Percentiles rank a stretch among this genome's conserved stretches.
These are phyloP conservation scores for Helianthus annuus DNA, from an alignment of 129 eudicot species.

Conservation along the genomic window DNA sequence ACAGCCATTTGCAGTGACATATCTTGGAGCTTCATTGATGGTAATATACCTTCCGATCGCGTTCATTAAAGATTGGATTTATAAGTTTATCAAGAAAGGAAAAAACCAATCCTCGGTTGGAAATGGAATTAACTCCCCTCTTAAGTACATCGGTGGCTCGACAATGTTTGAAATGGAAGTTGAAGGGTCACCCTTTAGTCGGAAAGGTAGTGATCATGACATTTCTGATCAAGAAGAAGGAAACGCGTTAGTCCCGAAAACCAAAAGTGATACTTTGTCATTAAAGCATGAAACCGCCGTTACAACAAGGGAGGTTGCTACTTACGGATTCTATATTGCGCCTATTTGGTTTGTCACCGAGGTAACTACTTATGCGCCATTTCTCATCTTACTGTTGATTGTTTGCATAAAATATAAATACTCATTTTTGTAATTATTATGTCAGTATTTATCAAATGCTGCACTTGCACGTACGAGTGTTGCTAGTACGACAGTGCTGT, in stretches of 20 bases:
- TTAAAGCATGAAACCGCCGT: constrained; percentile 49
- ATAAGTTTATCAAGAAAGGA: constrained; percentile 48
- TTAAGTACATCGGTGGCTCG: constrained; percentile 53
- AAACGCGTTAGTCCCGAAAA: constrained; percentile 53
- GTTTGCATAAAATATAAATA: constrained; percentile 5
- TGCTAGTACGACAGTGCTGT: constrained; percentile 97
- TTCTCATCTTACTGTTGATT: background rate
- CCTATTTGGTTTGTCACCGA: constrained; percentile 97
- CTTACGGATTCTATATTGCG: constrained; percentile 84
- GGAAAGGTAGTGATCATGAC: constrained; percentile 68
- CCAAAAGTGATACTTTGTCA: constrained; percentile 31
- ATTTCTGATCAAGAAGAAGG: constrained; percentile 68
- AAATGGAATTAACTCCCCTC: constrained; percentile 50
- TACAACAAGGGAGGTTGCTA: constrained; percentile 75
- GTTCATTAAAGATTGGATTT: constrained; percentile 74
- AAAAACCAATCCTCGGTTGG: constrained; percentile 38
- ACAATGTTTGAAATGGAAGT: constrained; percentile 65
- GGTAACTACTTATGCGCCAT: constrained; percentile 43
- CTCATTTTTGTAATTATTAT: background rate
- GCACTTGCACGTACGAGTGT: constrained; percentile 99
- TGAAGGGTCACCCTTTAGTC: constrained; percentile 49
- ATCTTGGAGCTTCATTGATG: constrained; percentile 98
- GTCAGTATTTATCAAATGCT: constrained; percentile 94
- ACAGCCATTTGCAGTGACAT: constrained; percentile 99
- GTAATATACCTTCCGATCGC: constrained; percentile 95